A percentile compares a stretch with the other conserved stretches of the same genome.
Conservation (phyloP, 106 monocot genomes). For the Vanilla planifolia region DNA sequence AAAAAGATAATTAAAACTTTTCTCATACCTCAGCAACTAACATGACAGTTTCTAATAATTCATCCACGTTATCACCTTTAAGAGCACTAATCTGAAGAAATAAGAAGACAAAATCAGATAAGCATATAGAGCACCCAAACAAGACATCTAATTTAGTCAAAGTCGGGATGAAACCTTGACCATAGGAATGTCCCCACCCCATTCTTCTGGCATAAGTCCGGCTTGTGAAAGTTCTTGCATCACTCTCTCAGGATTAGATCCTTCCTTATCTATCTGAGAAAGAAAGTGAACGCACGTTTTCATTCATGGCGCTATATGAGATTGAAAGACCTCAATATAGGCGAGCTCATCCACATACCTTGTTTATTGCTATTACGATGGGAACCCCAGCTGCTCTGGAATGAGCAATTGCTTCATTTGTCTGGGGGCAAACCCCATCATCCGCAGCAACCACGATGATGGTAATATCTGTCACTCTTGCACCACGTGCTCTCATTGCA, state of each 20-base stretch:
- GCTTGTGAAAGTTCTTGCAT: conserved; percentile 96
- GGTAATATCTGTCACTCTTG: conserved; percentile 84
- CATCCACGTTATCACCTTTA: conserved; percentile 87
- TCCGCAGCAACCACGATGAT: conserved; percentile 99
- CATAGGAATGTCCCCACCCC: conserved; percentile 97
- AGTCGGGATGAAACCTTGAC: conserved; percentile 55
- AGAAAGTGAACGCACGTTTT: too few species aligned
- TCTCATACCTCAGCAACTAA: conserved; percentile 81
- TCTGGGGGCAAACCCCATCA: conserved; percentile 96
- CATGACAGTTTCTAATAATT: conserved; percentile 89
- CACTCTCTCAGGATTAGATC: conserved; percentile 81
- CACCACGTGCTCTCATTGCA: conserved; percentile 96
- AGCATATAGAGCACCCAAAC: conserved; percentile 1
- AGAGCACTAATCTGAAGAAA: conserved; percentile 86
- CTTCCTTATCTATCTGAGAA: conserved; percentile 86
- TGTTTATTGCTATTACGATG: conserved; percentile 92
- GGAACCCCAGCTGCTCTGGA: conserved; percentile 96
- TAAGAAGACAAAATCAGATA: conserved; percentile 15
- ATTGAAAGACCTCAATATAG: background rate
- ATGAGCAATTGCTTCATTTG: conserved; percentile 96
- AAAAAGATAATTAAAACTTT: background rate
- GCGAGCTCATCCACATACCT: conserved; percentile 30
- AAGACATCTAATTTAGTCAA: background rate
- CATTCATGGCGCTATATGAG: too few species aligned
- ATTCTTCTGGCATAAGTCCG: conserved; percentile 88